phyloP scores from a whole-genome alignment of 768 basidiomycete genomes.

The Cystobasidium ongulense region DNA sequence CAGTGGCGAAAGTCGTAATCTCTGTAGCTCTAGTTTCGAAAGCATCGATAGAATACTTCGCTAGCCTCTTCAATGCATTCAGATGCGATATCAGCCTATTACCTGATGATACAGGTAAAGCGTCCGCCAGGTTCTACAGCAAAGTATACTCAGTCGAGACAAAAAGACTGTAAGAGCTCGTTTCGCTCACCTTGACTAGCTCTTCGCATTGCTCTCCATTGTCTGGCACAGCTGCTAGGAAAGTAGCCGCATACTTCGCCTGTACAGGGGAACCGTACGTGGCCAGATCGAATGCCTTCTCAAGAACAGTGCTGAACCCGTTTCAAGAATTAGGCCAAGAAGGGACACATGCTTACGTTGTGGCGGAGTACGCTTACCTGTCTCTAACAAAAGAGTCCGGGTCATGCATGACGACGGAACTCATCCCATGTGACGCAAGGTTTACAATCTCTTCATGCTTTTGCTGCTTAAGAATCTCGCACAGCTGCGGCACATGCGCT shows the following conservation, averaged over 20 bases:
- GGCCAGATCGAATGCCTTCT: slow-evolving; percentile 13
- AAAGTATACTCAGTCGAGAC: background rate
- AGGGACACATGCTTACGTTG: background rate
- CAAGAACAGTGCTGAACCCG: slow-evolving; percentile 8
- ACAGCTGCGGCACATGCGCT: slow-evolving; percentile 65
- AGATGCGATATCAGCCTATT: slow-evolving; percentile 60
- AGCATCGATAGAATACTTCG: slow-evolving; percentile 58
- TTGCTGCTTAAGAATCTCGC: slow-evolving; percentile 62
- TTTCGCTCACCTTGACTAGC: slow-evolving; percentile 31
- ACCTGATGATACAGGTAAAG: slow-evolving; percentile 50
- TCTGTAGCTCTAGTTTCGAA: slow-evolving; percentile 72
- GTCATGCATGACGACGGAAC: background rate
- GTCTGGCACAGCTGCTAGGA: slow-evolving; percentile 34
- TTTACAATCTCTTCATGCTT: slow-evolving; percentile 54
- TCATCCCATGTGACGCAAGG: slow-evolving; percentile 64
- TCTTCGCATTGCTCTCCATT: slow-evolving; percentile 34
- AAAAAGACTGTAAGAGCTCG: background rate
- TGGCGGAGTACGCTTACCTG: slow-evolving; percentile 6
- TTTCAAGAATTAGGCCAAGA: background rate
- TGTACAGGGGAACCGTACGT: slow-evolving; percentile 21
- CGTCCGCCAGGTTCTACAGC: slow-evolving; percentile 56
- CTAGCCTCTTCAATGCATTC: slow-evolving; percentile 66
- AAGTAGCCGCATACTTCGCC: slow-evolving; percentile 41
- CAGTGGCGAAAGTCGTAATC: slow-evolving; percentile 58
- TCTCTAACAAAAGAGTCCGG: slow-evolving; percentile 14